Evolutionary conservation across 306 rosid species (phyloP), one percentile per base, ranked within the genome.

Genomic region (Styphnolobium japonicum): DNA sequence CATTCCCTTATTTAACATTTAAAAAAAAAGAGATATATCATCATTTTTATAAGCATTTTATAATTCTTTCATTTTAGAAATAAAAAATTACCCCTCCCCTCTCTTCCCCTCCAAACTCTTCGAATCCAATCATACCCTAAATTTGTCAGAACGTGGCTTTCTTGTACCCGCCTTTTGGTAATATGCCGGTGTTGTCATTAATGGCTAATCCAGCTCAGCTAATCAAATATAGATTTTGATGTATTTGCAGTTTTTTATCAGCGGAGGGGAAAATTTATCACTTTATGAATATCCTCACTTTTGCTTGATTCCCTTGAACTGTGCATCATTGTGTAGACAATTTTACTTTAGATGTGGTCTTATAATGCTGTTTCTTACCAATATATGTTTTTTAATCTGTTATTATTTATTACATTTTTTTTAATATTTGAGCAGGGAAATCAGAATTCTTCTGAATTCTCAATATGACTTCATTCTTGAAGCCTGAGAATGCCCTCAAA

Each of bases 401-500:
- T 55, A 27, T 39, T 64, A 4, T n/a, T 64, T 2, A 43, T 55
- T 15, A 12, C 0, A 23, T 14, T 22, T 37, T 37, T 56, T 70
- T 2, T 51, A n/a, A 2, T 67, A 5, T 5, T 21, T 36, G 4
- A 29, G 11, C 73, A 83, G 86, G 71, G 51, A 60, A 72, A 55
- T 12, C 4, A 2, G 64, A 27, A 31, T 45, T 73, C 25, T 42
- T 2, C 27, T 64, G 82, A 75, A 25, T 64, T 45, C 42, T 12
- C 57, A 71, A 27, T 1, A 86, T 86, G 89, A 82, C 83, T 1
- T 75, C 80, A 3, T 86, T 80, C 53, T n/a, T 82, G 78, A 86
- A 86, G 75, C 89, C 89, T 9, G 89, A 86, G 64, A 86, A 82
- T 53, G 87, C 89, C 29, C 83, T 86, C 1, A 86, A 86, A 25